Conservation (phyloP, 2,329 filamentous ascomycete genomes). For the Chaetomium olivaceum region DNA sequence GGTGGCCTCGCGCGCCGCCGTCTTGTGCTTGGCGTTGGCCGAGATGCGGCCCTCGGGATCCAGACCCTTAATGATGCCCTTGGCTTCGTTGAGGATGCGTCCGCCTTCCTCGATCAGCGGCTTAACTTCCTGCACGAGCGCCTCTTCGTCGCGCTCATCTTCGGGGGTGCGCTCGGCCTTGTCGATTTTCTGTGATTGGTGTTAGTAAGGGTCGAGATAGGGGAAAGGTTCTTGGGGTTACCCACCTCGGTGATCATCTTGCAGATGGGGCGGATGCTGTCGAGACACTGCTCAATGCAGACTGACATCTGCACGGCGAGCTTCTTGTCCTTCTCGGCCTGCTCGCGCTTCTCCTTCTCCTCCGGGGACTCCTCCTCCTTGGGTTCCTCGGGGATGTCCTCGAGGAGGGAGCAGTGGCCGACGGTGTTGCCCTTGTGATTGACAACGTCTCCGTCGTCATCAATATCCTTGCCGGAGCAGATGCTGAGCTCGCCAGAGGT, state of each 20-base stretch:
- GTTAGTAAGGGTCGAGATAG: background rate
- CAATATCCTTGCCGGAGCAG: conserved; percentile 68
- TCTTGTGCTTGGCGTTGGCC: conserved; percentile 79
- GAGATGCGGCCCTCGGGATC: conserved; percentile 88
- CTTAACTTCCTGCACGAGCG: conserved; percentile 81
- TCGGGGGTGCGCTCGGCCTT: conserved; percentile 76
- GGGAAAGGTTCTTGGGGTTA: conserved; percentile 15
- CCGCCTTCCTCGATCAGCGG: conserved; percentile 86
- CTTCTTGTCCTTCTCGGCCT: conserved; percentile 68
- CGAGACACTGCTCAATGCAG: conserved; percentile 75
- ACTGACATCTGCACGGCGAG: conserved; percentile 73
- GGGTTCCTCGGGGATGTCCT: conserved; percentile 59
- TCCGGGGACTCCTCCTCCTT: conserved; percentile 57
- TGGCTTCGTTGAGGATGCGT: conserved; percentile 80
- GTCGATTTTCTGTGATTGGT: conserved; percentile 64
- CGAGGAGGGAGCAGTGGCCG: conserved; percentile 67
- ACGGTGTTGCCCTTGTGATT: conserved; percentile 67
- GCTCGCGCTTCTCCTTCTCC: conserved; percentile 56
- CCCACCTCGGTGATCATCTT: conserved; percentile 79
- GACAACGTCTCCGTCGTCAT: conserved; percentile 70
- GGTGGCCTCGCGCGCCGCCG: conserved; percentile 71
- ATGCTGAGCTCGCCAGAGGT: conserved; percentile 66
- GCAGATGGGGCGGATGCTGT: conserved; percentile 81
- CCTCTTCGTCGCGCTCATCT: conserved; percentile 87
- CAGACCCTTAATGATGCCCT: conserved; percentile 81